phyloP scores from a whole-genome alignment of 106 monocot genomes.

The Dioscorea dumetorum region DNA sequence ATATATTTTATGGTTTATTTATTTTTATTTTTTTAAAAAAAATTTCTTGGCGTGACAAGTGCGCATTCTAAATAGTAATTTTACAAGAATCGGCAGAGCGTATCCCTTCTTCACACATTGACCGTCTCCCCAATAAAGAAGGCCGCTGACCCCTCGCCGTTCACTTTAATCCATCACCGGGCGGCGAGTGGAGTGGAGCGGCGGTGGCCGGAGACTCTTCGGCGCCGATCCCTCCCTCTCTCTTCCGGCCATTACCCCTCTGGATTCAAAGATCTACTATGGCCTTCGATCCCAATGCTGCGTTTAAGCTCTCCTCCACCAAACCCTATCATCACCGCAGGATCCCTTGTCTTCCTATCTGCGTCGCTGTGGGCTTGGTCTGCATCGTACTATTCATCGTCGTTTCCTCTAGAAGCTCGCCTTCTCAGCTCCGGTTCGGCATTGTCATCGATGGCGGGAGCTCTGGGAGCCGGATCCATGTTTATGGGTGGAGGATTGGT shows the following conservation, averaged over 20 bases:
- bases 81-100: no score
- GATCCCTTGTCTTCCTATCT: slow-evolving; percentile 9
- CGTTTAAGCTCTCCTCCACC: neutral
- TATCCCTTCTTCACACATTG: no score
- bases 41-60: no score
- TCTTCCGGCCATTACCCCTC: neutral
- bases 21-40: no score
- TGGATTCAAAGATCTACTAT: neutral
- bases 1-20: no score
- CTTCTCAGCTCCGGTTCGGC: slow-evolving; percentile 11
- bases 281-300: neutral
- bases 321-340: slow-evolving; percentile 2
- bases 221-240: slow-evolving; percentile 1
- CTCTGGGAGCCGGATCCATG: slow-evolving; percentile 83
- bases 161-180: no score
- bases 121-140: no score
- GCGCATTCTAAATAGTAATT: no score
- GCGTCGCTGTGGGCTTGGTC: slow-evolving; percentile 9
- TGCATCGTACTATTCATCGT: slow-evolving; percentile 19
- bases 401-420: neutral
- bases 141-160: no score
- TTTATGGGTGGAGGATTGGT: slow-evolving; percentile 24
- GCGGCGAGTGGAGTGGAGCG: no score
- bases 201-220: no score
- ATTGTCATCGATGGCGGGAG: slow-evolving; percentile 90